Evolutionary conservation across 805 yeast species (phyloP).

Genomic region (Cyberlindnera maritima): DNA sequence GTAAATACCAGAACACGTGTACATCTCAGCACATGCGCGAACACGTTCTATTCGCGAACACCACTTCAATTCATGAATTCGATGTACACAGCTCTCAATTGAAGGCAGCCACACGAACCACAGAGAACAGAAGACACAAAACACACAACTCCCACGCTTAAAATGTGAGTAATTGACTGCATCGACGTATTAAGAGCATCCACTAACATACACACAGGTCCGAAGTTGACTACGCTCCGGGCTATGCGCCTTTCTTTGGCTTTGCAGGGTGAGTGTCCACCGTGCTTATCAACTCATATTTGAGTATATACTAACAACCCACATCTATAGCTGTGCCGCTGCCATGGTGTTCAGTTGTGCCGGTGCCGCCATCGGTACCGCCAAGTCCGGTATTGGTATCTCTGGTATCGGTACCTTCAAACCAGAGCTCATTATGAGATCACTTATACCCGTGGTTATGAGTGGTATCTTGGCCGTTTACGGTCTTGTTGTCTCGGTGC

Average conservation of each 20-base stretch:
- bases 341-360: conserved; percentile 89
- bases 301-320: conserved; percentile 6
- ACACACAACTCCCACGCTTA: too few species aligned
- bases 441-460: conserved; percentile 96
- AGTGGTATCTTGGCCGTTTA: conserved; percentile 96
- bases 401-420: conserved; percentile 97
- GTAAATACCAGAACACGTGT: conserved; percentile 1
- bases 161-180: conserved; percentile 9
- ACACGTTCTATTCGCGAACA: conserved; percentile 2
- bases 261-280: conserved; percentile 73
- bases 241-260: conserved; percentile 95
- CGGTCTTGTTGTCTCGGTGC: conserved; percentile 93
- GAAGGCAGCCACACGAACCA: neutral
- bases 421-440: conserved; percentile 95
- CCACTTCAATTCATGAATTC: neutral
- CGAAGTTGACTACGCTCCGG: conserved; percentile 66
- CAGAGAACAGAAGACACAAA: neutral
- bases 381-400: conserved; percentile 97
- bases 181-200: too few species aligned
- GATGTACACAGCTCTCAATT: conserved; percentile 1
- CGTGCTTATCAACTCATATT: neutral
- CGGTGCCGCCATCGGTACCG: conserved; percentile 99
- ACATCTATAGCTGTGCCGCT: conserved; percentile 67
- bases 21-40: conserved; percentile 5
- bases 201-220: conserved; percentile 25